A percentile compares a stretch with the other conserved stretches of the same genome.
Evolutionary conservation across 495 filamentous ascomycete species (phyloP).

Genomic region (Penicillium mononematosum): DNA sequence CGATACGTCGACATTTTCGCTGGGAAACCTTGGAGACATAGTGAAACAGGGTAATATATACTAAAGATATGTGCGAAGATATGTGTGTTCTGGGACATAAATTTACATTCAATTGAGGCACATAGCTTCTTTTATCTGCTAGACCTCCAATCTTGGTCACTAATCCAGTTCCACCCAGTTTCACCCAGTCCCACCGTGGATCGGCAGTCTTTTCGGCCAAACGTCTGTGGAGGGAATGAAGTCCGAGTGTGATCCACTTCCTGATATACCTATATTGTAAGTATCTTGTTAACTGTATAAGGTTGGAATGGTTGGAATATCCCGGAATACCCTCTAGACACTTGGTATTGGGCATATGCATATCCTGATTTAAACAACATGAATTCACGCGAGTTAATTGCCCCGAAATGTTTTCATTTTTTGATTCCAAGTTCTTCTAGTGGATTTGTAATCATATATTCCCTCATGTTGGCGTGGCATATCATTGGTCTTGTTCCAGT

Average conservation of each 20-base stretch:
- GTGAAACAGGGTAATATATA: not conserved
- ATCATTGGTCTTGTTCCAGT: no score
- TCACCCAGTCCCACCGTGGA: not conserved
- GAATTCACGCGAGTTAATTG: no score
- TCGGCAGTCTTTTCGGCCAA: constrained; percentile 1
- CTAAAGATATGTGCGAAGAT: no score
- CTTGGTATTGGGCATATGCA: no score
- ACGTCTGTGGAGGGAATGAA: not conserved
- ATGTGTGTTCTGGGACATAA: not conserved
- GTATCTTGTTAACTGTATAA: no score
- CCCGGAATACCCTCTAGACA: no score
- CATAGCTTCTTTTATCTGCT: not conserved
- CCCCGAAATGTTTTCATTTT: no score
- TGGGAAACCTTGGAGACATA: constrained; percentile 3
- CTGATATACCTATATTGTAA: not conserved
- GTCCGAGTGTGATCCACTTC: not conserved
- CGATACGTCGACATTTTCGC: constrained; percentile 41
- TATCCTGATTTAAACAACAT: no score
- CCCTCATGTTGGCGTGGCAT: no score
- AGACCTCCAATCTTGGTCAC: not conserved
- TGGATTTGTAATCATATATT: no score
- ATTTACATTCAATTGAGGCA: not conserved
- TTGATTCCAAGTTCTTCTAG: no score
- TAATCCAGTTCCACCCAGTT: not conserved
- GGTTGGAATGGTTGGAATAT: no score